These are phyloP conservation scores for Vanderwaltozyma polyspora DNA, from an alignment of 805 yeast genomes.

Conservation along the genomic window DNA sequence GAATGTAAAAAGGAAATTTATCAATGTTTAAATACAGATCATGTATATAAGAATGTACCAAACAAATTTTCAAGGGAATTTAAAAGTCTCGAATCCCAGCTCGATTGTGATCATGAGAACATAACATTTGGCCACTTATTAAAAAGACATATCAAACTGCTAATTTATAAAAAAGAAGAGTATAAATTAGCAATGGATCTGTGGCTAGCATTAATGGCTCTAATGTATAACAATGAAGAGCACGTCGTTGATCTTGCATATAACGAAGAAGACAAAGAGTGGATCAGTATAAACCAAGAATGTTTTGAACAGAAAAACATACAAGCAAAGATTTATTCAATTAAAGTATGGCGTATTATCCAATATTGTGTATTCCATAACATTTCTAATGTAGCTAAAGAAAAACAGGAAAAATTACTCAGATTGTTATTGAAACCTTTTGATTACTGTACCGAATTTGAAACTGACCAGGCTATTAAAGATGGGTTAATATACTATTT, in stretches of 20 bases:
- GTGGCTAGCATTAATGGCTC: constrained; percentile 22
- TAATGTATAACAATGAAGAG: constrained; percentile 13
- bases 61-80: constrained; percentile 5
- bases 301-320: constrained; percentile 9
- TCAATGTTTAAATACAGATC: constrained; percentile 6
- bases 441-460: too few relatives aligned
- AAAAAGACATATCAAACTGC: constrained; percentile 8
- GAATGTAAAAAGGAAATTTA: constrained; percentile 5
- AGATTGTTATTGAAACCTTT: background rate
- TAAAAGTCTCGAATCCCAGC: background rate
- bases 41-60: constrained; percentile 7
- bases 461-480: background rate
- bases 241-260: constrained; percentile 4
- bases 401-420: background rate
- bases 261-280: constrained; percentile 4
- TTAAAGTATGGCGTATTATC: constrained; percentile 22
- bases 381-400: background rate
- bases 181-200: constrained; percentile 20
- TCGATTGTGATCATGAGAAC: background rate
- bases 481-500: constrained; percentile 13
- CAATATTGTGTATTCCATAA: constrained; percentile 12
- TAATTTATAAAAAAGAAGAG: constrained; percentile 11
- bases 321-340: constrained; percentile 9
- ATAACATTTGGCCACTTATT: constrained; percentile 13
- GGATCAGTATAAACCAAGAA: constrained; percentile 15